Percentiles rank a stretch among this genome's conserved stretches.
Conservation (phyloP, 75 land plant genomes). For the Sequoia sempervirens region DNA sequence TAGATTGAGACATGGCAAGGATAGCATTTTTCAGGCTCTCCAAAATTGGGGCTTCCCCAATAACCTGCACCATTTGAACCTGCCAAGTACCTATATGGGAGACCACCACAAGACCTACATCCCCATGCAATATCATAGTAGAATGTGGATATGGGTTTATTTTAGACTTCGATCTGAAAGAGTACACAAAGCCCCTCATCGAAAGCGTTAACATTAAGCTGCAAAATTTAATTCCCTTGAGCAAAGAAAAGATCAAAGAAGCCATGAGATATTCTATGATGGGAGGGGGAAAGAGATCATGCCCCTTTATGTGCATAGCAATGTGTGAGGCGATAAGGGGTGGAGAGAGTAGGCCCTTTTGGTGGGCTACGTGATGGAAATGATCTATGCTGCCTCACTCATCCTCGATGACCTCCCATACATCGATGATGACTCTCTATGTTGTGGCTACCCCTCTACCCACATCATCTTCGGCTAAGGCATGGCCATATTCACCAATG, state of each 20-base stretch:
- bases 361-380: slow-evolving; percentile 66
- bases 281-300: slow-evolving; percentile 52
- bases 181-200: slow-evolving; percentile 34
- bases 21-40: no score
- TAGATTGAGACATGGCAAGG: no score
- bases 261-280: slow-evolving; percentile 65
- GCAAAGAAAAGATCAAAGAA: slow-evolving; percentile 48
- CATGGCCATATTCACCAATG: slow-evolving; percentile 62
- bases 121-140: no score
- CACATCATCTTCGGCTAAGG: slow-evolving; percentile 56
- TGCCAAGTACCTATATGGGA: no score
- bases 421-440: slow-evolving; percentile 63
- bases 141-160: no score
- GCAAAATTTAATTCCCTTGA: slow-evolving; percentile 6
- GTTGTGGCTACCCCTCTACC: slow-evolving; percentile 38
- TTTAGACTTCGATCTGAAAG: slow-evolving; percentile 19
- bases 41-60: no score
- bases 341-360: slow-evolving; percentile 45
- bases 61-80: no score
- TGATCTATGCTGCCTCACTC: slow-evolving; percentile 60
- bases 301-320: slow-evolving; percentile 70
- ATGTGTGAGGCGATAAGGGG: slow-evolving; percentile 72
- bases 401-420: slow-evolving; percentile 78
- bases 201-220: slow-evolving; percentile 38
- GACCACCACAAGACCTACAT: no score